A percentile compares a stretch with the other conserved stretches of the same genome.
These are phyloP conservation scores for Hawksworthiomyces lignivorus DNA, from an alignment of 2,329 filamentous ascomycete species.

Conservation along the genomic window DNA sequence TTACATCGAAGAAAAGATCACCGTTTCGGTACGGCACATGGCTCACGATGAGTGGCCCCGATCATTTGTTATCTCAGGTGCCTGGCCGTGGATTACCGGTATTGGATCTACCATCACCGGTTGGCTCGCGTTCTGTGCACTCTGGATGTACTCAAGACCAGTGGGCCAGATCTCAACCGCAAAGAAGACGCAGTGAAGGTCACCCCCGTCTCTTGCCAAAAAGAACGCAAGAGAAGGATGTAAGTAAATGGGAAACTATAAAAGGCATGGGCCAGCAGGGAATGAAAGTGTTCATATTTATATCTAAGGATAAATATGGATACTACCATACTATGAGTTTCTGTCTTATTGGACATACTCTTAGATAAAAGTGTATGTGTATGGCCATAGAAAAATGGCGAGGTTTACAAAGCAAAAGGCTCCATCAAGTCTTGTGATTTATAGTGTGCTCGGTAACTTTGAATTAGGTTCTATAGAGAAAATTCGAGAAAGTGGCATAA, in stretches of 20 bases:
- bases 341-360: too few relatives aligned
- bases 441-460: too few relatives aligned
- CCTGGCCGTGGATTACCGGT: slow-evolving; percentile 91
- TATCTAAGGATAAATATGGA: too few relatives aligned
- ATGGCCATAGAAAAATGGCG: too few relatives aligned
- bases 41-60: slow-evolving; percentile 95
- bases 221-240: neutral
- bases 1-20: slow-evolving; percentile 85
- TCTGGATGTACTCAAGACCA: slow-evolving; percentile 74
- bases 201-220: neutral
- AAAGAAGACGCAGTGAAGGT: slow-evolving; percentile 41
- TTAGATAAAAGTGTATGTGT: too few relatives aligned
- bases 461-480: too few relatives aligned
- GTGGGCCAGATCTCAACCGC: slow-evolving; percentile 22
- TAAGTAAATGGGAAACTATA: neutral
- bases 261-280: too few relatives aligned
- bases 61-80: slow-evolving; percentile 80
- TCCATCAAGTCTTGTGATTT: too few relatives aligned
- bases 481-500: too few relatives aligned
- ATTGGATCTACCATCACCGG: slow-evolving; percentile 76
- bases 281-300: too few relatives aligned
- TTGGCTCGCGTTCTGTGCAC: slow-evolving; percentile 73
- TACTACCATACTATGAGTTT: too few relatives aligned
- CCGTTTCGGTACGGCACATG: slow-evolving; percentile 91
- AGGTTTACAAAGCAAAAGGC: too few relatives aligned